Percentiles rank a stretch among this genome's conserved stretches.
Conservation (phyloP, 2,329 filamentous ascomycete genomes). For the Talaromyces sp. region DNA sequence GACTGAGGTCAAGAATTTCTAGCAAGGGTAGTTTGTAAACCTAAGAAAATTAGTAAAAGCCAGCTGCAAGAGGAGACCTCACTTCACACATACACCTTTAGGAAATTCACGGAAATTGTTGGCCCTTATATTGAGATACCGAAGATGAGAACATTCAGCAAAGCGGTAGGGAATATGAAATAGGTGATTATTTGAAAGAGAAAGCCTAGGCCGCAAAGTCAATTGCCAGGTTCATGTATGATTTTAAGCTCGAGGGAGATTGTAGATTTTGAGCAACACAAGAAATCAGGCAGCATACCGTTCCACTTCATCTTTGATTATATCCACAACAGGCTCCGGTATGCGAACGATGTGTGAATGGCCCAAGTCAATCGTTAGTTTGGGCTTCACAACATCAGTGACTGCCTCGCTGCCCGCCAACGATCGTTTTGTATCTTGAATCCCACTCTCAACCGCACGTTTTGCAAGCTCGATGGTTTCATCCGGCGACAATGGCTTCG, state of each 20-base stretch:
- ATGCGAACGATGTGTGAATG: constrained; percentile 53
- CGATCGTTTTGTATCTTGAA: constrained; percentile 51
- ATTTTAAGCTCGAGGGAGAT: background rate
- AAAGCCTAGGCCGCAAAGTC: constrained; percentile 41
- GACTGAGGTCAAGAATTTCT: constrained; percentile 89
- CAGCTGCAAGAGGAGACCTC: background rate
- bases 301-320: constrained; percentile 57
- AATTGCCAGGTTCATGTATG: background rate
- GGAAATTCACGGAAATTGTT: constrained; percentile 64
- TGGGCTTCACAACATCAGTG: constrained; percentile 51
- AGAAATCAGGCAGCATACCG: constrained; percentile 38
- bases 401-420: constrained; percentile 50
- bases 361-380: constrained; percentile 55
- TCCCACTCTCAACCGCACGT: constrained; percentile 50
- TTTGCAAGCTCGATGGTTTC: constrained; percentile 51
- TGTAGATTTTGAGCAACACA: background rate
- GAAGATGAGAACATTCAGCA: constrained; percentile 51
- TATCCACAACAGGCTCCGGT: constrained; percentile 53
- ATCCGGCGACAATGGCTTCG: constrained; percentile 42
- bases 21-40: constrained; percentile 83
- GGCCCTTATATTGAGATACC: constrained; percentile 54
- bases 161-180: constrained; percentile 53
- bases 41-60: constrained; percentile 50
- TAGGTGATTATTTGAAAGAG: constrained; percentile 56
- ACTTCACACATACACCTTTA: constrained; percentile 56